Percentiles rank a stretch among this genome's conserved stretches.
Evolutionary conservation across 768 basidiomycete species (phyloP).

Genomic region (Mycena belliarum): DNA sequence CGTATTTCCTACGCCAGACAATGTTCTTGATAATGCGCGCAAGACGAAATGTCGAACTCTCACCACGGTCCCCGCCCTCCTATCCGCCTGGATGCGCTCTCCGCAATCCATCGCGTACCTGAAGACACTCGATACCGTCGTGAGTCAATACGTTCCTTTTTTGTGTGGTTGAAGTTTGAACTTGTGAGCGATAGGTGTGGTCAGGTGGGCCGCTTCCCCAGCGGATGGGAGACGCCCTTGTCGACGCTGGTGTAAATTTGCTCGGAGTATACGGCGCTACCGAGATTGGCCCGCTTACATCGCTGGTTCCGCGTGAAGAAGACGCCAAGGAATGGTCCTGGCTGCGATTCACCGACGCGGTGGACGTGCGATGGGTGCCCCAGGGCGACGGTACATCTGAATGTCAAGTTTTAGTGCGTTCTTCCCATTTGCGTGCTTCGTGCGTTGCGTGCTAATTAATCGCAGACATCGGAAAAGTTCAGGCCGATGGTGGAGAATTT

Average conservation of each 20-base stretch:
- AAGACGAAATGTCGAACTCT: conserved; percentile 30
- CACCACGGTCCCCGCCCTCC: conserved; percentile 36
- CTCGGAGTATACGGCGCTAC: conserved; percentile 34
- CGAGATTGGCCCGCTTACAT: conserved; percentile 31
- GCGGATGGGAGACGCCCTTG: conserved; percentile 36
- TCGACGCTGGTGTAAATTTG: conserved; percentile 5
- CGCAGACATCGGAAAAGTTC: conserved; percentile 30
- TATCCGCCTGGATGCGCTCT: conserved; percentile 39
- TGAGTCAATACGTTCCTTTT: conserved; percentile 11
- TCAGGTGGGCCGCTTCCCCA: conserved; percentile 37
- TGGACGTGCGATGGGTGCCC: conserved; percentile 32
- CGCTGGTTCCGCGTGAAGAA: conserved; percentile 15
- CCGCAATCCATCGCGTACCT: conserved; percentile 28
- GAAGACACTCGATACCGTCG: conserved; percentile 25
- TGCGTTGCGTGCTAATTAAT: neutral
- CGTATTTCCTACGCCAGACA: conserved; percentile 39
- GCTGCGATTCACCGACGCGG: conserved; percentile 29
- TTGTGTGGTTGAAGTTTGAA: neutral
- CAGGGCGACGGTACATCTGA: conserved; percentile 40
- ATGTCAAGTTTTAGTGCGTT: conserved; percentile 38
- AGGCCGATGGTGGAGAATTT: conserved; percentile 35
- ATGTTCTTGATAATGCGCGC: conserved; percentile 36
- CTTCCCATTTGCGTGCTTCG: neutral
- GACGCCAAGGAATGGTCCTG: conserved; percentile 33
- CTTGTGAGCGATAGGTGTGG: neutral